Conservation (phyloP, 1,139 yeast species). For the Keqinozyma sinolaborantium region DNA sequence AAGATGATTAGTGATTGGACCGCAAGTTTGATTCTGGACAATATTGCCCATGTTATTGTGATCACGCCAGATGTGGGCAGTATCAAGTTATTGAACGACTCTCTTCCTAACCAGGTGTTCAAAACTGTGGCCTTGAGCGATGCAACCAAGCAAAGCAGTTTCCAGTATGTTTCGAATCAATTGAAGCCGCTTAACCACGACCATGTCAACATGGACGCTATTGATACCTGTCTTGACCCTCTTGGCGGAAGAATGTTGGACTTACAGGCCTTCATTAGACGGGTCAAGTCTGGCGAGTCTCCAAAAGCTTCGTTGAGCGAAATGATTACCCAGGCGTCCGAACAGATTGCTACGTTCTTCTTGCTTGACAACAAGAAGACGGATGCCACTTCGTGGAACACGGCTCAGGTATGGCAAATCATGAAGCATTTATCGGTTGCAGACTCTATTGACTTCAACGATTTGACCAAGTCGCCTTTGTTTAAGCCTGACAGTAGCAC, state of each 20-base stretch:
- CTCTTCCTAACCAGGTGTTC: conserved; percentile 85
- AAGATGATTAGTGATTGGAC: conserved; percentile 88
- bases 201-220: conserved; percentile 17
- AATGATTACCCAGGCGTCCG: conserved; percentile 80
- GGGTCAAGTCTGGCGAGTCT: conserved; percentile 82
- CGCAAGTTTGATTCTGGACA: conserved; percentile 66
- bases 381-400: conserved; percentile 47
- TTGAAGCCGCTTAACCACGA: conserved; percentile 24
- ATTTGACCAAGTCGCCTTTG: conserved; percentile 53
- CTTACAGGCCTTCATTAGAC: conserved; percentile 82
- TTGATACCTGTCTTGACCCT: conserved; percentile 63
- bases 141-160: conserved; percentile 72
- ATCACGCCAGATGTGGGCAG: conserved; percentile 84
- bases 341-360: conserved; percentile 83
- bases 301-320: conserved; percentile 75
- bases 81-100: conserved; percentile 59
- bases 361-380: conserved; percentile 36
- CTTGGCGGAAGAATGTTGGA: conserved; percentile 95
- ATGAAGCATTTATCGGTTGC: conserved; percentile 58
- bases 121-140: conserved; percentile 74
- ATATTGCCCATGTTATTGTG: conserved; percentile 85
- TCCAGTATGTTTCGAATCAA: conserved; percentile 65
- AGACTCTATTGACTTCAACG: conserved; percentile 45
- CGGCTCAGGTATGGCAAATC: conserved; percentile 87
- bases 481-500: conserved; percentile 60